A percentile compares a stretch with the other conserved stretches of the same genome.
Evolutionary conservation across 768 basidiomycete species (phyloP).

Genomic region (Hericium alpestre): DNA sequence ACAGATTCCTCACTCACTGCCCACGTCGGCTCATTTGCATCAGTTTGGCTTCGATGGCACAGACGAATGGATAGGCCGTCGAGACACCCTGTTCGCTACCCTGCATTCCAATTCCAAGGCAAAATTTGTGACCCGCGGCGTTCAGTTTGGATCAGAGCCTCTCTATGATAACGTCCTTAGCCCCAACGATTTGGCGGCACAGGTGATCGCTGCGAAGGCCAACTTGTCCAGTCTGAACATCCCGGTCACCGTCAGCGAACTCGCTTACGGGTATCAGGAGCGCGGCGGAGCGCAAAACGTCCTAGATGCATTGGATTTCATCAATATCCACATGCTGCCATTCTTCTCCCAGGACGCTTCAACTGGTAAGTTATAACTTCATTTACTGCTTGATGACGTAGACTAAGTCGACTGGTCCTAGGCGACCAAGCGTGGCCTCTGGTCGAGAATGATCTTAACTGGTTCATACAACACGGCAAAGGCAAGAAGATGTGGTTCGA

Average conservation of each 20-base stretch:
- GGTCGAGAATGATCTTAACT: conserved; percentile 47
- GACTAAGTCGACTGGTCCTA: conserved; percentile 9
- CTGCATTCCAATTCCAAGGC: conserved; percentile 26
- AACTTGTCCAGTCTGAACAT: conserved; percentile 44
- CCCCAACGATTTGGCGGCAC: conserved; percentile 35
- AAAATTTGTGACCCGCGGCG: conserved; percentile 50
- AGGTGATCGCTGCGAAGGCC: conserved; percentile 39
- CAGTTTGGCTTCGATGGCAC: conserved; percentile 22
- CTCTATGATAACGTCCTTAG: conserved; percentile 48
- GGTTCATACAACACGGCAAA: conserved; percentile 52
- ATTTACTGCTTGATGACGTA: conserved; percentile 1
- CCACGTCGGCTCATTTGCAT: background rate
- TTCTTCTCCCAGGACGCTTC: conserved; percentile 53
- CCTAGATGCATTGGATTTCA: conserved; percentile 48
- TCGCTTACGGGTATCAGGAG: conserved; percentile 34
- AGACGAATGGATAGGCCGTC: conserved; percentile 15
- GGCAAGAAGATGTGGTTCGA: conserved; percentile 71
- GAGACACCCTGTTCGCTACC: conserved; percentile 17
- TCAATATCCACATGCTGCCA: conserved; percentile 63
- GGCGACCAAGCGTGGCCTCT: conserved; percentile 55
- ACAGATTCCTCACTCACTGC: background rate
- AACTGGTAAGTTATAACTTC: conserved; percentile 29
- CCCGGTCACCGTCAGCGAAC: conserved; percentile 49
- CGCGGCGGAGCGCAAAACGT: conserved; percentile 42
- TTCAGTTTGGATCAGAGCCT: conserved; percentile 68